Evolutionary conservation across 1,139 yeast genomes (phyloP), one percentile per base, ranked within the genome.

Genomic region (Debaryomyces robertsiae): DNA sequence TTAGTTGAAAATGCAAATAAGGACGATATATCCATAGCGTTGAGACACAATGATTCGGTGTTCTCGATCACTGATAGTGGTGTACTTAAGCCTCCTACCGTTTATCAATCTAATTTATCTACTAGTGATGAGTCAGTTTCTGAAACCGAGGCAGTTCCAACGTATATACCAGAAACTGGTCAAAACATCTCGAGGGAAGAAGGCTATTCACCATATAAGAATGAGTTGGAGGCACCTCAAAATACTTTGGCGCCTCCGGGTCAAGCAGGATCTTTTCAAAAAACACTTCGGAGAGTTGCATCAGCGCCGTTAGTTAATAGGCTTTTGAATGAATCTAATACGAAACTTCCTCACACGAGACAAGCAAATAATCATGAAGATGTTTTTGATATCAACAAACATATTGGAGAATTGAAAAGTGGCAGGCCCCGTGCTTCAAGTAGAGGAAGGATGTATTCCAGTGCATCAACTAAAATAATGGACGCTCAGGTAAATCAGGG

Each of bases 401-500:
- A 79, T 53, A 79, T 79, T 40, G 83, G 83, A 4, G 83, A 79
- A 48, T 67, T 79, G 25, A 67, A 63, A 13, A 49, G 67, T 22
- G 64, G 65, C 13, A 55, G 84, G 41, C 75, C 82, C n/a, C 61
- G 85, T 46, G 73, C 77, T 1, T 58, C 61, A 23, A 71, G 77
- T 11, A 79, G 75, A 41, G 78, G 81, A 39, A 69, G 94, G 46
- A 80, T 84, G 48, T 87, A 87, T 57, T 80, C 90, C 10, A 76
- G 80, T 45, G 77, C 81, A 37, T 82, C 95, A 13, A 84, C 85
- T 35, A 84, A 84, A 50, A 74, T 88, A 18, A 70, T 84, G 48
- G 82, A 81, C 48, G 94, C 83, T 6, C 88, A 84, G 56, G 99
- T 94, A 9, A 79, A 85, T 3, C 95, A 95, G 2, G 76, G 79